A percentile compares a stretch with the other conserved stretches of the same genome.
Conservation (phyloP, 352 stramenopile species). For the Pilasporangium apinafurcum region DNA sequence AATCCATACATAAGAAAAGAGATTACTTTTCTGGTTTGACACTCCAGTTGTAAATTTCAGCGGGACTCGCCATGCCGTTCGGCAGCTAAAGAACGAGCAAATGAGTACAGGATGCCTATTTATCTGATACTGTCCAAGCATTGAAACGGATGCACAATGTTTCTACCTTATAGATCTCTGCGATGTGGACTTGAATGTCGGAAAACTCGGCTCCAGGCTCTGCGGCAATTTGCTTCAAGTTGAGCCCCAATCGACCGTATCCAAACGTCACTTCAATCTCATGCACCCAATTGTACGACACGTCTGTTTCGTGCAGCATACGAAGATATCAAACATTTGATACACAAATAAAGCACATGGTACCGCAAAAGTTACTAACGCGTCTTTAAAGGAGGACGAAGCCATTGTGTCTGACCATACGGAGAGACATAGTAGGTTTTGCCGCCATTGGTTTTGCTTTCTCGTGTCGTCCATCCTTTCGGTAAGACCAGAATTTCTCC, state of each 20-base stretch:
- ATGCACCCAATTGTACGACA: conserved; percentile 77
- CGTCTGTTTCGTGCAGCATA: conserved; percentile 7
- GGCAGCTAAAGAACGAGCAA: conserved; percentile 22
- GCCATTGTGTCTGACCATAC: conserved; percentile 78
- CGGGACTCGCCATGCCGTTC: conserved; percentile 75
- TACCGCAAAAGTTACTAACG: conserved; percentile 6
- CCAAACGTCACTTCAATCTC: conserved; percentile 83
- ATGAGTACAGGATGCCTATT: neutral
- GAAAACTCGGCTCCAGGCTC: conserved; percentile 66
- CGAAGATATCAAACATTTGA: conserved; percentile 1
- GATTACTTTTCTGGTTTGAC: conserved; percentile 80
- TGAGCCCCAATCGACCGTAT: conserved; percentile 65
- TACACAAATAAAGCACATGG: neutral
- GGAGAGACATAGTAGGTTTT: conserved; percentile 86
- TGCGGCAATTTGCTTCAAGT: conserved; percentile 76
- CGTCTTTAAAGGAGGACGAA: conserved; percentile 73
- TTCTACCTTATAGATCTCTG: conserved; percentile 79
- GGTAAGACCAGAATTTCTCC: conserved; percentile 72
- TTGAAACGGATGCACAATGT: neutral
- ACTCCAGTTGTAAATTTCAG: conserved; percentile 89
- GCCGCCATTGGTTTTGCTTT: conserved; percentile 76
- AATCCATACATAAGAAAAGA: neutral
- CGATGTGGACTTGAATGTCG: conserved; percentile 73
- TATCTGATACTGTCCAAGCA: neutral
- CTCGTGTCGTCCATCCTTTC: conserved; percentile 72